Conservation (phyloP, 257 asterid genomes). For the Penstemon barbatus region DNA sequence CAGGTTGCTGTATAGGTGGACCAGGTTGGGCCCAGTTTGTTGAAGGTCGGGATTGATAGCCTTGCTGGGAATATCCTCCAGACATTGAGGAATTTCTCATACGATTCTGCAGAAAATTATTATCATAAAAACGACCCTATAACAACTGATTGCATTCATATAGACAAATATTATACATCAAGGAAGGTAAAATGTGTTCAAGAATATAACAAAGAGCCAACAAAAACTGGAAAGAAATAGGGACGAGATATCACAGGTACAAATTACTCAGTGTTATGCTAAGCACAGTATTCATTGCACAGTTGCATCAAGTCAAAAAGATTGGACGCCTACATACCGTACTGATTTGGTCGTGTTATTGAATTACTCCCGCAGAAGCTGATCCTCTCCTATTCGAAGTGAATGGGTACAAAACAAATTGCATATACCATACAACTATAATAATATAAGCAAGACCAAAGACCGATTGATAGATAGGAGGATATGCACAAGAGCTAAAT, state of each 20-base stretch:
- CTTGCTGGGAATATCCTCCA: conserved; percentile 84
- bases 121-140: conserved; percentile 48
- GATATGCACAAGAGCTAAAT: conserved; percentile 2
- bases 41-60: conserved; percentile 83
- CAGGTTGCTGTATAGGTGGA: conserved; percentile 72
- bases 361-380: conserved; percentile 73
- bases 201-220: conserved; percentile 22
- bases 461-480: conserved; percentile 25
- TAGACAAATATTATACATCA: conserved; percentile 14
- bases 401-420: conserved; percentile 50
- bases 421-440: conserved; percentile 39
- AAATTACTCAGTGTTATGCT: not conserved
- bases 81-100: conserved; percentile 65
- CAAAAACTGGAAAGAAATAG: conserved; percentile 12
- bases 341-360: conserved; percentile 52
- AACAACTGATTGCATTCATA: conserved; percentile 17
- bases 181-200: not conserved
- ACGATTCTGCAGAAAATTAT: conserved; percentile 77
- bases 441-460: conserved; percentile 25
- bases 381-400: conserved; percentile 72
- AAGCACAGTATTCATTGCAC: conserved; percentile 28
- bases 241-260: conserved; percentile 6
- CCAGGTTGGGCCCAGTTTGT: conserved; percentile 74
- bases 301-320: conserved; percentile 45
- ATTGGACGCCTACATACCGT: conserved; percentile 74